These are phyloP conservation scores for Mycena indigotica DNA, from an alignment of 768 basidiomycete species.

Conservation along the genomic window DNA sequence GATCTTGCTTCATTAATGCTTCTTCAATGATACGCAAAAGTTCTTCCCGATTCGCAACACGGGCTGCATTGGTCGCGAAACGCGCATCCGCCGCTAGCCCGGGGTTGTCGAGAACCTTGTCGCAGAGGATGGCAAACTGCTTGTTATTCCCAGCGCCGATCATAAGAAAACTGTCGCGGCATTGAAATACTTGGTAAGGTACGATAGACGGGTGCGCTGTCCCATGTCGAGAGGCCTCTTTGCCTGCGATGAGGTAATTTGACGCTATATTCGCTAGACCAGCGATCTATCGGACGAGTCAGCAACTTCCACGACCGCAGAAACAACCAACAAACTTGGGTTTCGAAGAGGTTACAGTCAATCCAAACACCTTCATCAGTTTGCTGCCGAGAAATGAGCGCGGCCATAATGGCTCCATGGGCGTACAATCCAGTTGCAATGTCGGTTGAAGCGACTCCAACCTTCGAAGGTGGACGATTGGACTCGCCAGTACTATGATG, in stretches of 20 bases:
- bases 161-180: constrained; percentile 88
- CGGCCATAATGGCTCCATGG: constrained; percentile 92
- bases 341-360: constrained; percentile 91
- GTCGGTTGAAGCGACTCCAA: constrained; percentile 94
- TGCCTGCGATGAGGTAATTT: constrained; percentile 85
- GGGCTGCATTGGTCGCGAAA: constrained; percentile 72
- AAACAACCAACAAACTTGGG: constrained; percentile 57
- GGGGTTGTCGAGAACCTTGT: constrained; percentile 62
- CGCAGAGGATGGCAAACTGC: constrained; percentile 76
- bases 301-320: background rate
- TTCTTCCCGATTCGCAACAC: constrained; percentile 75
- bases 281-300: constrained; percentile 59
- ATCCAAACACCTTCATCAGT: constrained; percentile 91
- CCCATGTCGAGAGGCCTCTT: constrained; percentile 85
- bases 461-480: constrained; percentile 84
- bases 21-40: constrained; percentile 70
- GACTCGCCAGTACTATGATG: constrained; percentile 78
- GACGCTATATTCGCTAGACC: constrained; percentile 91
- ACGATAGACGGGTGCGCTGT: constrained; percentile 94
- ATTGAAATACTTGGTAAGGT: constrained; percentile 89
- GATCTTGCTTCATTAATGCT: constrained; percentile 54
- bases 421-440: constrained; percentile 87
- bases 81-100: constrained; percentile 60
- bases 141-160: constrained; percentile 90
- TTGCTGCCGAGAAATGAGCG: constrained; percentile 74